Evolutionary conservation across 257 asterid species (phyloP), one percentile per base, ranked within the genome.

Genomic region (Petunia axillaris): DNA sequence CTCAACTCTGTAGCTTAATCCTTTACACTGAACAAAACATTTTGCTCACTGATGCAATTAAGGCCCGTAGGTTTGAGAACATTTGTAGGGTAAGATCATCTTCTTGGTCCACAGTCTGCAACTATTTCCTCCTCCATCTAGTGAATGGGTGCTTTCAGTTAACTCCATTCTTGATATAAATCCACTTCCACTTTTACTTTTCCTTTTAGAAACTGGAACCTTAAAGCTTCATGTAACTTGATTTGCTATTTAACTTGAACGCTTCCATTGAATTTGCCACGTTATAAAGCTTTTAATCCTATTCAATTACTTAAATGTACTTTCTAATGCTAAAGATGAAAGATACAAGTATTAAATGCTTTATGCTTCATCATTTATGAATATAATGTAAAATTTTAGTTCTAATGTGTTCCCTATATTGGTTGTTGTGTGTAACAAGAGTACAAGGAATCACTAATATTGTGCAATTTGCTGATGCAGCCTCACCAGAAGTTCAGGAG

Each of bases 401-500:
- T 63, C 68, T 63, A n/a, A 35, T 10, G 6, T 35, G 25, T 62
- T 62, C 67, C 68, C n/a, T 63, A 36, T 43, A 63, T 37, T 63
- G 44, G 10, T 63, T 63, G 15, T 36, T 63, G 43, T 4, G 44
- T 63, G 44, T 63, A 9, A 63, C 68, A 63, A 63, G 44, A 36
- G 7, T 9, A 8, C 68, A 5, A 10, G 44, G 38, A 40, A 11
- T 77, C 70, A 77, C 40, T 39, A 44, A 59, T 77, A 40, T 46
- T 1, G 16, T 63, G 43, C 25, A n/a, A 41, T 76, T 76, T 53
- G 16, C 11, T 14, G 70, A 57, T 57, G 85, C 81, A 82, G 84
- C 75, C 81, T 77, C 70, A 52, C 75, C 88, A 53, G 57, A 46
- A 76, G 66, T 15, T 79, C 84, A 79, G 62, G 71, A 75, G 52